Evolutionary conservation across 202 grass and related monocot genomes (phyloP).

Genomic region (Tripidium arundinaceum): DNA sequence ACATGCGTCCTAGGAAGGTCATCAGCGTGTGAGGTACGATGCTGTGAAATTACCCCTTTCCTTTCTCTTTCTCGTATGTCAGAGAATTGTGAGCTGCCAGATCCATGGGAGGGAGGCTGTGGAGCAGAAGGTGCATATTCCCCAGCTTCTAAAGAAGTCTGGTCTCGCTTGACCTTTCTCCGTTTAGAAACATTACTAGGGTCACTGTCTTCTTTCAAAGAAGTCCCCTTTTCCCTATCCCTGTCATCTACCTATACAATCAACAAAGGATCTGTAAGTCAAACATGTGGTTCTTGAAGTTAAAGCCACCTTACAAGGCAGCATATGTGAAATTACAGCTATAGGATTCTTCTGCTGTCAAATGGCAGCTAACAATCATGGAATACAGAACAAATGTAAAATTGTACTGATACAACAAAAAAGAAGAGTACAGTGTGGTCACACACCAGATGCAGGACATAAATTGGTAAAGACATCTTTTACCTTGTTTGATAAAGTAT

Average conservation of each 20-base stretch:
- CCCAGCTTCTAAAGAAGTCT: slow-evolving; percentile 66
- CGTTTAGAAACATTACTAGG: slow-evolving; percentile 61
- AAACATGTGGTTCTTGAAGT: slow-evolving; percentile 13
- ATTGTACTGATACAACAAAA: neutral
- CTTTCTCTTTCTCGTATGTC: slow-evolving; percentile 83
- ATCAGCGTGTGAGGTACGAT: slow-evolving; percentile 59
- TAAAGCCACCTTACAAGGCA: slow-evolving; percentile 19
- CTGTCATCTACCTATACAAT: slow-evolving; percentile 70
- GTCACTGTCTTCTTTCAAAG: slow-evolving; percentile 75
- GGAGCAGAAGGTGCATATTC: slow-evolving; percentile 66
- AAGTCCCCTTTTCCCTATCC: slow-evolving; percentile 72
- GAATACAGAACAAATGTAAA: neutral
- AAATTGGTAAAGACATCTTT: neutral
- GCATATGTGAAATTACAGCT: neutral
- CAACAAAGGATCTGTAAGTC: slow-evolving; percentile 26
- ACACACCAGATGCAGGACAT: neutral
- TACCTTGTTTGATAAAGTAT: slow-evolving; percentile 77
- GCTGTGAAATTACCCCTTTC: slow-evolving; percentile 65
- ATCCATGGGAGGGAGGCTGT: slow-evolving; percentile 48
- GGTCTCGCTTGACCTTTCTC: slow-evolving; percentile 76
- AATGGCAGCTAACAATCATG: neutral
- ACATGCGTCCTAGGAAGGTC: slow-evolving; percentile 71
- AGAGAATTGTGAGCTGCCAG: slow-evolving; percentile 40
- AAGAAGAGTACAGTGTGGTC: neutral
- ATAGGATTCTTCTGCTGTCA: neutral